Evolutionary conservation across 352 stramenopile genomes (phyloP).

Genomic region (Phytophthora pisi): DNA sequence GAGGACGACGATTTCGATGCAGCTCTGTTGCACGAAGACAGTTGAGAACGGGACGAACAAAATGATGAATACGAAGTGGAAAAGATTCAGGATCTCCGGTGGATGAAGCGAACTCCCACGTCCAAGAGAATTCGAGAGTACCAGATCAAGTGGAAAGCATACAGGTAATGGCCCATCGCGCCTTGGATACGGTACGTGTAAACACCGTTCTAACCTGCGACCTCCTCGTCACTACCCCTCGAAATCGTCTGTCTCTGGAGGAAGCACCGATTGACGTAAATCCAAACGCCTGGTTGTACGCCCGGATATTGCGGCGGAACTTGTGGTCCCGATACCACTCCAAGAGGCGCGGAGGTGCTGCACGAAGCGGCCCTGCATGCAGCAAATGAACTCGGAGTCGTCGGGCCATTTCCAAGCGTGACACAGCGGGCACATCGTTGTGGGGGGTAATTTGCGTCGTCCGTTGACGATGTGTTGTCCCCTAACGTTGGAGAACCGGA

Average conservation of each 20-base stretch:
- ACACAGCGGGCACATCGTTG: neutral
- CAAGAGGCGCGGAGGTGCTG: neutral
- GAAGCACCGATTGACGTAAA: conserved; percentile 2
- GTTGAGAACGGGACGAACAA: too few species aligned
- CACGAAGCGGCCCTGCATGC: neutral
- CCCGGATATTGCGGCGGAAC: neutral
- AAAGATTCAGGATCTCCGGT: too few species aligned
- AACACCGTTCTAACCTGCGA: neutral
- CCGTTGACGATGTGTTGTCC: neutral
- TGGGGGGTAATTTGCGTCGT: neutral
- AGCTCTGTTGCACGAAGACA: too few species aligned
- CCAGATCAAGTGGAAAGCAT: too few species aligned
- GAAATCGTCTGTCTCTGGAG: neutral
- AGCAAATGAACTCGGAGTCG: neutral
- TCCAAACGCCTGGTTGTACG: conserved; percentile 6
- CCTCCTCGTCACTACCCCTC: neutral
- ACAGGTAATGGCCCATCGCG: neutral
- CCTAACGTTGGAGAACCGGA: too few species aligned
- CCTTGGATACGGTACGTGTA: conserved; percentile 1
- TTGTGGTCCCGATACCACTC: neutral
- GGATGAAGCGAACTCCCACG: too few species aligned
- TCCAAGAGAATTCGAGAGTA: too few species aligned
- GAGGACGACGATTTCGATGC: too few species aligned
- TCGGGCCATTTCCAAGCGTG: neutral
- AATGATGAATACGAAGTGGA: too few species aligned